Evolutionary conservation across 306 rosid species (phyloP).

Genomic region (Trifolium subterraneum): DNA sequence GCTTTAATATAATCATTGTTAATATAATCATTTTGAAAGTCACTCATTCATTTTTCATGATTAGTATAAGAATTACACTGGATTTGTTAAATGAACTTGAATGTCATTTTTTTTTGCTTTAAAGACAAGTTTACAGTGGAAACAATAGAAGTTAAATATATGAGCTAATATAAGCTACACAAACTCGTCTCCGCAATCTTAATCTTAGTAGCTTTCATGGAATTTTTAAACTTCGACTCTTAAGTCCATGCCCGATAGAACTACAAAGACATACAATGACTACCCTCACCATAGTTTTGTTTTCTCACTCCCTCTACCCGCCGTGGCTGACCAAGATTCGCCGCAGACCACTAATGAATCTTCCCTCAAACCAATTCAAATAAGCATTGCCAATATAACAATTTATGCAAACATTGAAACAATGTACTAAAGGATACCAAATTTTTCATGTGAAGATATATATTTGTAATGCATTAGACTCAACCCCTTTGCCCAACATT

Average conservation of each 20-base stretch:
- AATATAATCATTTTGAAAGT: not conserved
- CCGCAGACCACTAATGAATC: not conserved
- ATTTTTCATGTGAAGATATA: not conserved
- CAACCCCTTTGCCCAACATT: conserved; percentile 10
- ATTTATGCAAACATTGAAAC: not conserved
- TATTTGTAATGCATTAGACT: not conserved
- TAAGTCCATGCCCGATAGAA: not conserved
- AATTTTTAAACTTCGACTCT: no score
- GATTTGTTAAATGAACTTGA: not conserved
- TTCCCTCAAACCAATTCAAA: not conserved
- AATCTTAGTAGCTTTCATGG: no score
- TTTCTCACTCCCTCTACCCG: not conserved
- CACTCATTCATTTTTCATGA: not conserved
- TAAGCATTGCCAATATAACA: not conserved
- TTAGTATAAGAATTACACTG: not conserved
- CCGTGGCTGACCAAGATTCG: not conserved
- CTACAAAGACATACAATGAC: not conserved
- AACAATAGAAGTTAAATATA: not conserved
- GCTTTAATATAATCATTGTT: not conserved
- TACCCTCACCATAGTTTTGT: no score
- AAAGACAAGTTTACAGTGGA: no score
- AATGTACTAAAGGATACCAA: not conserved
- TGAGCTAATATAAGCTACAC: not conserved
- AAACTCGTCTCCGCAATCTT: not conserved
- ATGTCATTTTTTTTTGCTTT: not conserved